Evolutionary conservation across 176 grass and related monocot genomes (phyloP), one percentile per base, ranked within the genome.

Genomic region (Eremochloa ophiuroides): DNA sequence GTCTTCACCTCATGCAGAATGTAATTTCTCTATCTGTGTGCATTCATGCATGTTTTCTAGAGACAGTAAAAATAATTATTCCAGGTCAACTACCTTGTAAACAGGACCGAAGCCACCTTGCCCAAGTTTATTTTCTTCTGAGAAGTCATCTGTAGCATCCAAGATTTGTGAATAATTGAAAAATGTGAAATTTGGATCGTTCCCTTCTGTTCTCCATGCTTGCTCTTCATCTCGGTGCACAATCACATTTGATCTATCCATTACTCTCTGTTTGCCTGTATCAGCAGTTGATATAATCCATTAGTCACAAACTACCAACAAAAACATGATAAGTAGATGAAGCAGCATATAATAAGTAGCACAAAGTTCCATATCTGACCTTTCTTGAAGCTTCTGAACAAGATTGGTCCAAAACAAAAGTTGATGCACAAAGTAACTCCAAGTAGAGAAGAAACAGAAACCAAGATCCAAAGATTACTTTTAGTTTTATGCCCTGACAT

Each of bases 71-170:
- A 55, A 55, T 55, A 55, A n/a, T 55, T 7, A 55, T n/a, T 20
- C 50, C 22, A 55, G 50, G 20, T 71, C 4, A 7, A 9, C 3
- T 71, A 71, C 69, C 69, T 69, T 69, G 66, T 69, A 69, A 25
- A 69, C 66, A 69, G 22, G 66, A 41, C 70, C 66, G 0, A 68
- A 69, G 22, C 66, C 66, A 26, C 66, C 66, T 69, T 69, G 37
- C 4, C 66, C 66, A 33, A 73, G 44, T 51, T 73, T 33, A 73
- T 73, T 73, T 73, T 42, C 44, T 31, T n/a, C n/a, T n/a, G n/a
- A n/a, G n/a, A n/a, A n/a, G n/a, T n/a, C n/a, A n/a, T n/a, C n/a
- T n/a, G n/a, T 72, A 72, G 69, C 66, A 25, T 69, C 35, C 10
- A 12, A 14, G 41, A 69, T 37, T 41, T 69, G 66, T 14, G 20